A percentile compares a stretch with the other conserved stretches of the same genome.
Conservation (phyloP, 2,329 filamentous ascomycete genomes). For the Colletotrichum acutatum region DNA sequence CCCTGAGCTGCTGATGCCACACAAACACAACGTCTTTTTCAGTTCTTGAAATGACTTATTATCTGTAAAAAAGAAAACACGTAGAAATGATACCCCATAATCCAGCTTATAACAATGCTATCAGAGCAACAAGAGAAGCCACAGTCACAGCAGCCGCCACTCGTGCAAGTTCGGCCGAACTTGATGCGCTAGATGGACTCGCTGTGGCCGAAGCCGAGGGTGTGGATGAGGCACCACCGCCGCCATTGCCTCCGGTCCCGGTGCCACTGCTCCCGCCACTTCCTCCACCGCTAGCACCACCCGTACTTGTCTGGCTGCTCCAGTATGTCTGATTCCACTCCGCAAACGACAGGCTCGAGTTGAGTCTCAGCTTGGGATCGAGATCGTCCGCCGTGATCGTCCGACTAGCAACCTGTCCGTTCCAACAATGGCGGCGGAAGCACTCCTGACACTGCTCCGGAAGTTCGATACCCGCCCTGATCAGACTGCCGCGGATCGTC, state of each 20-base stretch:
- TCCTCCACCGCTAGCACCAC: not conserved
- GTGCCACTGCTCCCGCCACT: not conserved
- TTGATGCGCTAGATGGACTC: not conserved
- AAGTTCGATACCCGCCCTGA: slow-evolving; percentile 41
- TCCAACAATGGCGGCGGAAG: slow-evolving; percentile 42
- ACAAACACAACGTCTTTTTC: slow-evolving; percentile 8
- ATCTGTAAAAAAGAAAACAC: no score
- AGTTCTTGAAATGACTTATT: not conserved
- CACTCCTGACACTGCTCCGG: slow-evolving; percentile 41
- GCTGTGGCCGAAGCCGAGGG: not conserved
- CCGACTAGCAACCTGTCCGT: slow-evolving; percentile 35
- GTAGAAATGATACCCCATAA: not conserved
- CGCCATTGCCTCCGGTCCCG: not conserved
- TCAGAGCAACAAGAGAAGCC: slow-evolving; percentile 8
- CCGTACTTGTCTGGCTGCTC: slow-evolving; percentile 4
- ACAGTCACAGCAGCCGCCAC: slow-evolving; percentile 7
- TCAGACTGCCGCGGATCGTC: slow-evolving; percentile 76
- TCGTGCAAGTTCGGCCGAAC: not conserved
- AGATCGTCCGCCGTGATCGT: slow-evolving; percentile 35
- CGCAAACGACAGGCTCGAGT: slow-evolving; percentile 37
- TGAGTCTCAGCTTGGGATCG: slow-evolving; percentile 36
- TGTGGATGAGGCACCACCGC: not conserved
- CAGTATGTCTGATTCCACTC: slow-evolving; percentile 40
- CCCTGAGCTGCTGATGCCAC: slow-evolving; percentile 17
- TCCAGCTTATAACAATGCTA: not conserved